Base-by-base conservation (phyloP, 495 filamentous ascomycete genomes). In the Penicilliopsis zonata region DNA sequence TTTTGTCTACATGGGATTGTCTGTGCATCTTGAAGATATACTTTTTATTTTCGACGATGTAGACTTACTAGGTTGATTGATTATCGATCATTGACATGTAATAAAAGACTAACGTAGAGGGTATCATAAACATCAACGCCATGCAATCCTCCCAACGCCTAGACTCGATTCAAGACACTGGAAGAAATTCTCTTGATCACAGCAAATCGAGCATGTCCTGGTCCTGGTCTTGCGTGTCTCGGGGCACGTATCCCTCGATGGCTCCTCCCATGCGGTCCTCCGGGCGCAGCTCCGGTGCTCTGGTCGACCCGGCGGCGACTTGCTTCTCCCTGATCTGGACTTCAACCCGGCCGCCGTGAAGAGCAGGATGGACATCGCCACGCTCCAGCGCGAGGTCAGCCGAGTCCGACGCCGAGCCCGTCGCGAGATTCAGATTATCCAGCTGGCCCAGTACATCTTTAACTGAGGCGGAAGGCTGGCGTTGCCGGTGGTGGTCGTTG, bases 381-480 rank as follows among this genome's bases (percentile, higher is more conserved):
- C 67, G 57, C 36, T 70, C 66, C 32, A 67, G 18, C 7, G 67
- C 62, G 1, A 72, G 57, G 13, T 61, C 59, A 9, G 38, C 39
- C 0, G 54, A 45, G n/a, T 18, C 48, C 49, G 19, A 35, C 34
- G 28, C 39, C 35, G 17, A 52, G 15, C 48, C 49, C 30, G 47
- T 40, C 13, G 48, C 38, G 22, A 53, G 37, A 9, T 48, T 44
- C 30, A 63, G 28, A 16, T 52, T 47, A 24, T 49, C 43, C 18
- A 67, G 28, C 13, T 45, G 52, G n/a, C 44, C 44, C 23, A 54
- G 36, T 5, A 53, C 48, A 15, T 55, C 47, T 10, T 42, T 33
- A 3, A 54, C 36, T 4, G 31, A 35, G 9, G 30, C 26, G 5
- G 46, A 15, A 27, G 20, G 38, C 38, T 7, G 33, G 23, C 28